Evolutionary conservation across 345 rosid species (phyloP).

Genomic region (Salix viminalis): DNA sequence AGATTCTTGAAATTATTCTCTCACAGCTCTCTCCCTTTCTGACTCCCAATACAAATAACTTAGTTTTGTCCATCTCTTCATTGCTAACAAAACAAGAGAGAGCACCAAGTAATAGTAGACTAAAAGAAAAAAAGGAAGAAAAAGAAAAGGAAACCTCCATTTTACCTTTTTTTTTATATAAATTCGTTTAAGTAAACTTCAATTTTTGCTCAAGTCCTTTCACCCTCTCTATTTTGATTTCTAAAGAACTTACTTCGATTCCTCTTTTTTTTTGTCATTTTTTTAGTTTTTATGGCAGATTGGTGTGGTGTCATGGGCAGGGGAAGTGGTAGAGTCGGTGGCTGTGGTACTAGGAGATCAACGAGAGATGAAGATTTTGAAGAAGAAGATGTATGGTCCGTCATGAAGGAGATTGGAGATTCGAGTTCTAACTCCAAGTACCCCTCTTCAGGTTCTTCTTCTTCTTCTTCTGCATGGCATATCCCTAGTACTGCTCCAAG

Average conservation of each 20-base stretch:
- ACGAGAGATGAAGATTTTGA: constrained; percentile 57
- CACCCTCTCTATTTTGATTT: background rate
- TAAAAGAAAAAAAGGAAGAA: background rate
- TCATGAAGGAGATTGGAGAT: constrained; percentile 37
- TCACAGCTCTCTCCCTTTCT: constrained; percentile 16
- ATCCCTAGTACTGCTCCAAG: constrained; percentile 32
- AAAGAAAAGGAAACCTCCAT: background rate
- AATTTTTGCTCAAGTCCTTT: constrained; percentile 3
- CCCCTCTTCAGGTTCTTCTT: constrained; percentile 3
- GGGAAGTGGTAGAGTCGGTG: constrained; percentile 3
- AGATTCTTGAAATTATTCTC: constrained; percentile 50
- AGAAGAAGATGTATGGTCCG: constrained; percentile 71
- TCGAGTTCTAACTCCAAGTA: constrained; percentile 30
- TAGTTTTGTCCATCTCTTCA: background rate
- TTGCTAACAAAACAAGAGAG: too few relatives aligned
- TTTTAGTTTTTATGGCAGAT: constrained; percentile 30
- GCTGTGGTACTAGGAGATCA: constrained; percentile 18
- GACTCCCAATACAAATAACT: constrained; percentile 26
- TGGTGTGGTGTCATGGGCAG: constrained; percentile 30
- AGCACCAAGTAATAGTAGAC: background rate
- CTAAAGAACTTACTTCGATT: background rate
- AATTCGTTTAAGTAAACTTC: constrained; percentile 3
- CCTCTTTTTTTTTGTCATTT: background rate
- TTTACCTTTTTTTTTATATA: constrained; percentile 22
- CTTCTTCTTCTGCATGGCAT: constrained; percentile 44